Base-by-base conservation (phyloP, 1,284 basidiomycete genomes). In the Xerocomus amazonicus region DNA sequence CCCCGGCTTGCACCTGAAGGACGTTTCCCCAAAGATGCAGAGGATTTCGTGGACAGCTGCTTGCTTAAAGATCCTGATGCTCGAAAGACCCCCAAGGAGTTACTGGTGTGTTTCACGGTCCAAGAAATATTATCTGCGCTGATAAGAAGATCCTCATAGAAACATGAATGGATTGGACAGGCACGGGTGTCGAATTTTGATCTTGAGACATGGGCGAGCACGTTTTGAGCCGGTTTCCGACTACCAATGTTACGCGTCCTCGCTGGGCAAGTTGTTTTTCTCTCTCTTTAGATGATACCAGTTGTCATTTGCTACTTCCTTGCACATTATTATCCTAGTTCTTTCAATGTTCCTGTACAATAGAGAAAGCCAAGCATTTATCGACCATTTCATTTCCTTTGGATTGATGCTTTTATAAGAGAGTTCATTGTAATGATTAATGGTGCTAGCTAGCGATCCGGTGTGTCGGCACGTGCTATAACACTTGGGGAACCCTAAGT, bases 1-100 rank as follows among this genome's bases (percentile, higher is more conserved):
- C 94, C 94, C 28, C 74, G 81, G 59, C 70, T 97, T 49, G 81
- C 81, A 13, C 78, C 82, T 0, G 79, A 83, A 45, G 82, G 83
- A 28, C 77, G 84, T 56, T 92, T 87, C 72, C 83, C 82, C 6
- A 69, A 67, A 46, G 77, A 83, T 59, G 89, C 90, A 3, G 84
- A 87, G 49, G 76, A 78, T 41, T 94, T 95, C 53, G 82, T 94
- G 36, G 87, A 93, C 62, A 81, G 80, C 28, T 96, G 92, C 70
- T 69, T 97, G 65, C 62, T 84, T 62, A 97, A 97, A 71, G 87
- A 93, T 59, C 90, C 90, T 3, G 79, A 83, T 51, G 71, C 73
- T 56, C 73, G 92, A 59, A 81, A 78, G 65, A 90, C 87, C 36
- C 92, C 92, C 4, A 90, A 90, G 70, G 86, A 90, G 52, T 69